phyloP scores from a whole-genome alignment of 2,329 filamentous ascomycete species.

The Aspergillus brasiliensis region DNA sequence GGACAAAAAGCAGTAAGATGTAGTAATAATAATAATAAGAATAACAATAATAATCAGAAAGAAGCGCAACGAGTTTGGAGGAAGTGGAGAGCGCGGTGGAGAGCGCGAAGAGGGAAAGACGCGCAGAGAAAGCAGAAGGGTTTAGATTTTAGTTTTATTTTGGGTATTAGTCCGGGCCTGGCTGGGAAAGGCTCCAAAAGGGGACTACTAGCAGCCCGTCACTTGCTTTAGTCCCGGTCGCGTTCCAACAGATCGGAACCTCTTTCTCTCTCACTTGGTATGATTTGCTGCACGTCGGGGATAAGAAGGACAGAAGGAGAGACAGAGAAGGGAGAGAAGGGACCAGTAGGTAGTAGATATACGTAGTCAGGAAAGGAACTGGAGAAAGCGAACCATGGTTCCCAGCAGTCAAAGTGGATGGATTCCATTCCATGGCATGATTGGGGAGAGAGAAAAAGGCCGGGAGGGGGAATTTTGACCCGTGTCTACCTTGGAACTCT shows the following conservation, averaged over 20 bases:
- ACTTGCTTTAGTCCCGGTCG: constrained; percentile 11
- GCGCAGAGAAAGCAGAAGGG: constrained; percentile 5
- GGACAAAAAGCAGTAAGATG: neutral
- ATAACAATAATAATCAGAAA: neutral
- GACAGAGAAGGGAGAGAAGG: neutral
- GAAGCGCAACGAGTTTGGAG: constrained; percentile 6
- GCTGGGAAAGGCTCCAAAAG: neutral
- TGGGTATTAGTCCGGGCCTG: neutral
- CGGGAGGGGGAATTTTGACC: neutral
- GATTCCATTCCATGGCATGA: neutral
- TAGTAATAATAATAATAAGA: too few relatives aligned
- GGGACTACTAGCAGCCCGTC: constrained; percentile 2
- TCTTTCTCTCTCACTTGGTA: neutral
- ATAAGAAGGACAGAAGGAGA: neutral
- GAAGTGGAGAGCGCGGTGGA: constrained; percentile 3
- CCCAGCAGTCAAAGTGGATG: neutral
- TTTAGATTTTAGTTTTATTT: constrained; percentile 13
- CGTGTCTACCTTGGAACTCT: neutral
- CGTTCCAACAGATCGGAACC: constrained; percentile 25
- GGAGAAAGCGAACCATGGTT: constrained; percentile 3
- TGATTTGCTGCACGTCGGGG: too few relatives aligned
- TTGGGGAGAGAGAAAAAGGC: neutral
- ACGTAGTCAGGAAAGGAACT: neutral
- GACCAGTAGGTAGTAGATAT: neutral
- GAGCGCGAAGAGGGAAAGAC: constrained; percentile 5